Base-by-base conservation (phyloP, 257 asterid species). In the Rehmannia glutinosa region DNA sequence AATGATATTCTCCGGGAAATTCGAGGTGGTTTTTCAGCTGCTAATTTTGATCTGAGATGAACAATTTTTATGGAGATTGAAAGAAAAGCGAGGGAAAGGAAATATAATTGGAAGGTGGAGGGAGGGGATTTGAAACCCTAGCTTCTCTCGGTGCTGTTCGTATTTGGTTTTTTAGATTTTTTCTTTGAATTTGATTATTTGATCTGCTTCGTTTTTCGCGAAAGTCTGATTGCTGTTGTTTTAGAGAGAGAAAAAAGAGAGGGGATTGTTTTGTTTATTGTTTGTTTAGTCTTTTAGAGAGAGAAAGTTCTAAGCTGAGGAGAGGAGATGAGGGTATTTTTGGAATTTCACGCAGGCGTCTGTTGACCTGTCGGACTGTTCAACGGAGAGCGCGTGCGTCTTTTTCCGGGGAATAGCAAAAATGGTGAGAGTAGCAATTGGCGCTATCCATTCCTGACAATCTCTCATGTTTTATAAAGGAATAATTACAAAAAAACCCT, bases 41-140 rank as follows among this genome's bases (percentile, higher is more conserved):
- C 25, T 4, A 62, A 63, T 69, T 61, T 12, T 70, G 78, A 77
- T 77, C 72, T 10, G 76, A 71, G 67, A 27, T 53, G 67, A 64
- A 61, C 33, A 69, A 64, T 68, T 45, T 54, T 57, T 5, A 46
- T 11, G 35, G 73, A 78, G 76, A 72, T 77, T 65, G 81, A 72
- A 70, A 72, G 53, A 27, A 73, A 70, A 71, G 41, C 33, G 69
- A 73, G 78, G 76, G 74, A 76, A 72, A 53, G 54, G 62, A 72
- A 42, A 33, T 62, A n/a, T 16, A 59, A 24, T 35, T 74, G 24
- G 15, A 36, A 68, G 68, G 70, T 53, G 73, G 65, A 57, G 70
- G 72, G 82, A 69, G 77, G 61, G 78, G 82, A 64, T 36, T 73
- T 70, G 78, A 75, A 83, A 81, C 84, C 92, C 92, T 81, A 86